Evolutionary conservation across 75 land plant species (phyloP).

Genomic region (Pinus albicaulis): DNA sequence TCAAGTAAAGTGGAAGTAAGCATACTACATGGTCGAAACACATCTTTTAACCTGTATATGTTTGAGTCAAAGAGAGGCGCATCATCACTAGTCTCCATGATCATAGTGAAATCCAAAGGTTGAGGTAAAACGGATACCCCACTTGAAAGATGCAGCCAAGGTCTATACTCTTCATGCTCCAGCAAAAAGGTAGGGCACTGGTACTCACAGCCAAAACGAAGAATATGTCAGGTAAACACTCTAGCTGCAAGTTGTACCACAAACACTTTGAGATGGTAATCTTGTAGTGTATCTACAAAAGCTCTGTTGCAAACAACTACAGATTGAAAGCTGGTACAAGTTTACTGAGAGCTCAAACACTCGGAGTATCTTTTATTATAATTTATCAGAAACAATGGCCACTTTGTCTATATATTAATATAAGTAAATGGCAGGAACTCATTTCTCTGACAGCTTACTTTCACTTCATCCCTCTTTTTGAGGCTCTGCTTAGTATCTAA

Average conservation of each 20-base stretch:
- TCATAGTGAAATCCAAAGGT: constrained; percentile 49
- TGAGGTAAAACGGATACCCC: constrained; percentile 12
- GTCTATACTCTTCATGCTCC: constrained; percentile 40
- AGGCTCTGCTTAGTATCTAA: constrained; percentile 17
- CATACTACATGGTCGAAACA: not conserved
- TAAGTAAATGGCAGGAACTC: not conserved
- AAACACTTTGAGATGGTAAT: not conserved
- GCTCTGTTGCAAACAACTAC: not conserved
- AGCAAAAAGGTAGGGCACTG: constrained; percentile 19
- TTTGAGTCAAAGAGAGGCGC: constrained; percentile 56
- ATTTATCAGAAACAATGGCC: not conserved
- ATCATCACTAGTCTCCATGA: constrained; percentile 59
- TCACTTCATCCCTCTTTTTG: not conserved
- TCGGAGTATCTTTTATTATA: not conserved
- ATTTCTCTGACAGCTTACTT: not conserved
- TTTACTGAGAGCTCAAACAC: not conserved
- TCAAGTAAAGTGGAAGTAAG: not conserved
- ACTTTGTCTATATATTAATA: not conserved
- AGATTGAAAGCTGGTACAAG: not conserved
- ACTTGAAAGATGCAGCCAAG: constrained; percentile 50
- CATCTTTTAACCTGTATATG: constrained; percentile 58
- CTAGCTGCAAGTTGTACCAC: not conserved
- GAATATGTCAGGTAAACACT: not conserved
- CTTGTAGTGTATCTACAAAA: no score
- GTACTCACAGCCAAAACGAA: not conserved